Base-by-base conservation (phyloP, 768 basidiomycete species). In the Phaffia australis region DNA sequence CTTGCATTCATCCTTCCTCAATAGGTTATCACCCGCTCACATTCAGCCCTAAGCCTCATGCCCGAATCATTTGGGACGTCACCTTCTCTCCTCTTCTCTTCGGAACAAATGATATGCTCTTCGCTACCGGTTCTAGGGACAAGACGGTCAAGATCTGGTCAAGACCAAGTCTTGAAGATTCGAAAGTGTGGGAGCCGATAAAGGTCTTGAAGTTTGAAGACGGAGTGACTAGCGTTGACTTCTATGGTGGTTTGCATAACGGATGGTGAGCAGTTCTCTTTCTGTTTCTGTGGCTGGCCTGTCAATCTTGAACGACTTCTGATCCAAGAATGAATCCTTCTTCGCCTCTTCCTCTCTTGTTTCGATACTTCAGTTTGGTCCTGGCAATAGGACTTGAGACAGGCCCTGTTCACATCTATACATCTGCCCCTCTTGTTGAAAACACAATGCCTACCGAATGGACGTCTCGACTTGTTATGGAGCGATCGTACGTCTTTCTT, bases 61-160 rank as follows among this genome's bases (percentile, higher is more conserved):
- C 83, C 1, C 83, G 95, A 49, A 95, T 99, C 72, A 87, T 99
- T 47, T 93, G 95, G 91, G 95, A 98, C 74, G 89, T 88, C 72
- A 83, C 85, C 18, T 99, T 93, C 91, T 81, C 87, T 1, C 73
- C 77, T 15, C 25, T 67, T 9, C 63, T 62, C 11, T 35, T 29
- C 1, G 1, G 30, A 30, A 23, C 8, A 1, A 85, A 89, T 70
- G 84, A 85, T 8, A 82, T 85, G 71, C 72, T 86, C 19, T 99
- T 99, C 73, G 92, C 85, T 15, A 98, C 95, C 2, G 93, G 89
- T 1, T 92, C 93, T 2, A 83, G 95, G 52, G 95, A 99, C 77
- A 98, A 94, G 78, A 89, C 88, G 18, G 93, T 89, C 54, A 94
- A 87, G 75, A 79, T 97, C 15, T 98, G 94, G 95, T 75, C 78